Evolutionary conservation across 1,139 yeast genomes (phyloP), one percentile per base, ranked within the genome.

Genomic region (Diutina siamensis): DNA sequence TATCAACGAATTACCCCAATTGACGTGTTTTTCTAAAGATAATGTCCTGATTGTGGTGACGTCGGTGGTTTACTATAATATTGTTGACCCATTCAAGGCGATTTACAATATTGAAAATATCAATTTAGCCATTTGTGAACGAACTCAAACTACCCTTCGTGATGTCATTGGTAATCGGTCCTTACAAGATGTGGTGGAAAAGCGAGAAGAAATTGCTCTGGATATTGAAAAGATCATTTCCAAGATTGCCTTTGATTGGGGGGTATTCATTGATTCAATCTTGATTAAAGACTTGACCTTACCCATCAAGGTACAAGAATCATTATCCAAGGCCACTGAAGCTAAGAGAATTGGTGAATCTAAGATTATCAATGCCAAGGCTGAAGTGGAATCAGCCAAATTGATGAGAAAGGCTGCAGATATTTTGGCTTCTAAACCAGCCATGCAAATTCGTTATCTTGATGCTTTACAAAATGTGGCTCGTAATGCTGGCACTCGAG

Each of bases 381-480:
- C 87, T 19, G 88, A 82, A 63, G 87, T 81, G 47, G 88, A 82
- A 60, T 69, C 79, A 57, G 87, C 88, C 48, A 80, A 80, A 60
- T 71, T 80, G 54, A 81, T 82, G 87, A 72, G 89, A 65, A 78
- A 80, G 62, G 87, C 88, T 27, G 86, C 88, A 45, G 87, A 82
- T 60, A 80, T 82, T 48, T 71, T 82, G 57, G 83, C 85, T 33
- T 78, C 85, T 40, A 79, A 80, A 54, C 79, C 87, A 4, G 89
- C 88, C 33, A 80, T 82, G 85, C 88, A 82, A 65, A 82, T 82
- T 57, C 68, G 89, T 60, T 82, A 82, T 59, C 71, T 82, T 60
- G 89, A 82, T 56, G 88, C 88, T n/a, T 78, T 82, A 77, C 86
- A 80, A 61, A 69, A 68, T 49, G 81, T 82, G 87, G 84, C 87